Base-by-base conservation (phyloP, 2,329 filamentous ascomycete species). In the Fusarium sp. region DNA sequence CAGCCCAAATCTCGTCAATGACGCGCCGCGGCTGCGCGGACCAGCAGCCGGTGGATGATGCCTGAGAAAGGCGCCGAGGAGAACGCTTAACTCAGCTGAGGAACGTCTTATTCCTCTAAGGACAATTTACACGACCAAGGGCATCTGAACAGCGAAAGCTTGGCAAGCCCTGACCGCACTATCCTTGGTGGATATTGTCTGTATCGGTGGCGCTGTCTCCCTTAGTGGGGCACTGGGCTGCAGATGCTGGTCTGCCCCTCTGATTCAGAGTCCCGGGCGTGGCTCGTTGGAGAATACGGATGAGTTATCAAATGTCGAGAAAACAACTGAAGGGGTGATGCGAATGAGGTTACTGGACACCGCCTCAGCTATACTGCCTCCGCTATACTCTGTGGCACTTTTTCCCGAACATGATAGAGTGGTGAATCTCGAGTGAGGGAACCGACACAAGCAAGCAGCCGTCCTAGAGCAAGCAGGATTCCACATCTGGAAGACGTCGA, bases 21-120 rank as follows among this genome's bases (percentile, higher is more conserved):
- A 71, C 52, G 69, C 57, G 55, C 69, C 58, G 54, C 60, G 58
- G 58, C 57, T 64, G 45, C 53, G 60, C 60, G 70, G 65, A 63
- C 59, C 60, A 62, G 55, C 43, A 67, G 51, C 69, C 63, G 58
- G 65, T 68, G 60, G 64, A 61, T 66, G 58, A 70, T 70, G 61
- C 69, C 53, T 65, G 61, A 72, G 59, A 59, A 65, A 65, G 62
- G 53, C 64, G 67, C 57, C 57, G 59, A 69, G 46, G 56, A 62
- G 16, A 64, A 71, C 72, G 73, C 72, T 72, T 75, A 63, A 73
- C 73, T 74, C 62, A 75, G 73, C 69, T 70, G 65, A 75, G 72
- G 56, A 74, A 66, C 65, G 52, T 62, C 58, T 49, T 64, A 54
- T 60, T 70, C 48, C 55, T 45, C 44, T 58, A 29, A 34, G 61